Conservation (phyloP, 2,329 filamentous ascomycete species). For the Colletotrichum sp. region DNA sequence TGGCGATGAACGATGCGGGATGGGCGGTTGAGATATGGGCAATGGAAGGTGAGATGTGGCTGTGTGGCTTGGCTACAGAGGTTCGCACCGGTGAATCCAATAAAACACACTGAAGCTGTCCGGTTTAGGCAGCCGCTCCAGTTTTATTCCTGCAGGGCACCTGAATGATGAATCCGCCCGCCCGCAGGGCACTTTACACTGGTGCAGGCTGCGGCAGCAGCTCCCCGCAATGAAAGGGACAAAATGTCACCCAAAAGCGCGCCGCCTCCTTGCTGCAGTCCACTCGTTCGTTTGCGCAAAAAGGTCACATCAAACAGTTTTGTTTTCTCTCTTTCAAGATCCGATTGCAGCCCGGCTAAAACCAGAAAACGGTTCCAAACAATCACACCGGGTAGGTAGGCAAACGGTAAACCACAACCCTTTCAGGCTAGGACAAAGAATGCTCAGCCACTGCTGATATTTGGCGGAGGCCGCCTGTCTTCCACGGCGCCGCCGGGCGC, state of each 20-base stretch:
- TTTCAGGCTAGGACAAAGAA: neutral
- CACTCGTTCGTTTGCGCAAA: neutral
- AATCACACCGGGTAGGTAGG: neutral
- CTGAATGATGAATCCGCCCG: neutral
- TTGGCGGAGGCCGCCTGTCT: neutral
- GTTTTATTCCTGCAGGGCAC: neutral
- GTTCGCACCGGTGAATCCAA: neutral
- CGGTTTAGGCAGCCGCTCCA: neutral
- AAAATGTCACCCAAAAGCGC: neutral
- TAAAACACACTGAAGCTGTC: neutral
- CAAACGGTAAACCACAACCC: neutral
- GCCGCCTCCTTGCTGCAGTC: neutral
- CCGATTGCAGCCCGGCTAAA: neutral
- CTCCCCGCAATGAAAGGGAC: neutral
- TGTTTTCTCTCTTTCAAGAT: neutral
- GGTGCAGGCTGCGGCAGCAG: neutral
- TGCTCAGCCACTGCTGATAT: neutral
- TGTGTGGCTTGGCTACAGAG: neutral
- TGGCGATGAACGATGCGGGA: neutral
- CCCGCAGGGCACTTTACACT: neutral
- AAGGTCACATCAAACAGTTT: neutral
- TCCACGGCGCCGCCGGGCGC: slow-evolving; percentile 6
- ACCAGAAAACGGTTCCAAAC: neutral
- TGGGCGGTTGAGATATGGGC: neutral
- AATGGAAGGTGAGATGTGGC: slow-evolving; percentile 2